Percentiles rank a stretch among this genome's conserved stretches.
Evolutionary conservation across 1,284 basidiomycete genomes (phyloP).

Genomic region (Ceratobasidium papillatum): DNA sequence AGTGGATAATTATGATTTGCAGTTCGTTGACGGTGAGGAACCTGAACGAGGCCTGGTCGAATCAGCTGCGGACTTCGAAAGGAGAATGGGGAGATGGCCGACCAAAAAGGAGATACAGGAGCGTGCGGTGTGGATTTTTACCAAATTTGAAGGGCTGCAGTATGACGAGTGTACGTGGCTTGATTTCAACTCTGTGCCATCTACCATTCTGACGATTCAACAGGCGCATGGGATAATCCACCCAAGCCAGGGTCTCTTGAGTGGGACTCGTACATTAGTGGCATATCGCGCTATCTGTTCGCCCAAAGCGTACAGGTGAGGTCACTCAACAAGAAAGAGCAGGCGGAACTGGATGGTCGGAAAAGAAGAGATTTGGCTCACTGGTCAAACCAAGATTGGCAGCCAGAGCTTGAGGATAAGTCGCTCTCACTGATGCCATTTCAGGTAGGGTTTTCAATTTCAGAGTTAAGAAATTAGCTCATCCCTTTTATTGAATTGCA

Average conservation of each 20-base stretch:
- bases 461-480: background rate
- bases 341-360: conserved; percentile 59
- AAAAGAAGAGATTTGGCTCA: conserved; percentile 58
- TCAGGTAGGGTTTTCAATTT: conserved; percentile 63
- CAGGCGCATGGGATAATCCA: conserved; percentile 92
- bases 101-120: conserved; percentile 62
- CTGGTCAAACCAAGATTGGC: conserved; percentile 61
- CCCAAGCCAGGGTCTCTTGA: conserved; percentile 65
- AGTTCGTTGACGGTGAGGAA: conserved; percentile 65
- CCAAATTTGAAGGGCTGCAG: conserved; percentile 90
- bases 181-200: conserved; percentile 24
- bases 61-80: conserved; percentile 69
- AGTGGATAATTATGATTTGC: conserved; percentile 51
- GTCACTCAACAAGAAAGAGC: conserved; percentile 55
- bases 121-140: conserved; percentile 69
- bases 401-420: conserved; percentile 59
- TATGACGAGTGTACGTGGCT: conserved; percentile 80
- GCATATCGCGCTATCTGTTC: conserved; percentile 70
- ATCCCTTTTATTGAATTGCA: conserved; percentile 50
- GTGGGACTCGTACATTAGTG: conserved; percentile 70
- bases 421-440: conserved; percentile 79
- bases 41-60: conserved; percentile 62
- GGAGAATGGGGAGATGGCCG: conserved; percentile 58
- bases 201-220: background rate
- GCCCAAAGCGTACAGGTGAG: conserved; percentile 71